Percentiles rank a stretch among this genome's conserved stretches.
phyloP scores from a whole-genome alignment of 306 rosid species.

The Acacia acuminata region DNA sequence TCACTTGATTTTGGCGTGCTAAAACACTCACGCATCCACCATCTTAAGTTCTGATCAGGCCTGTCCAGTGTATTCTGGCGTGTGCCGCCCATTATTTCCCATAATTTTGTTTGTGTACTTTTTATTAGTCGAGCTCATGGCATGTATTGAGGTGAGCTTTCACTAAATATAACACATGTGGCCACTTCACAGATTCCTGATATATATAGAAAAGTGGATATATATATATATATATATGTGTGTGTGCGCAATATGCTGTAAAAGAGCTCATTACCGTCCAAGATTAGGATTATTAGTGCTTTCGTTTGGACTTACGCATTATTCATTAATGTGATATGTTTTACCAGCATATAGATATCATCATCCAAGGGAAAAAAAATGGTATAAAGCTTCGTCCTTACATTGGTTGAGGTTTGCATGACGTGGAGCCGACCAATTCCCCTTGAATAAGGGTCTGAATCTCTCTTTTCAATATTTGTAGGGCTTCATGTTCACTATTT shows the following conservation, averaged over 20 bases:
- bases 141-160: background rate
- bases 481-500: constrained; percentile 60
- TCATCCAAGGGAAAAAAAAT: background rate
- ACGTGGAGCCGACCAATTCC: constrained; percentile 61
- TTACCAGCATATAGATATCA: background rate
- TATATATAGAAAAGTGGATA: constrained; percentile 32
- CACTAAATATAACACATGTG: background rate
- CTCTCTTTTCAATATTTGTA: constrained; percentile 44
- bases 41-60: background rate
- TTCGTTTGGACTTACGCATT: constrained; percentile 33
- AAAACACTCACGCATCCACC: background rate
- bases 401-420: constrained; percentile 49
- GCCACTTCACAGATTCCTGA: constrained; percentile 19
- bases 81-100: background rate
- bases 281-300: constrained; percentile 40
- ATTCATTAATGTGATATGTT: constrained; percentile 34
- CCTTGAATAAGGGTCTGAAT: constrained; percentile 54
- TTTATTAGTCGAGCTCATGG: background rate
- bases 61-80: background rate
- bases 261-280: constrained; percentile 38
- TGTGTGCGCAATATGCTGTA: constrained; percentile 28
- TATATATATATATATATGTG: background rate
- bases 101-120: background rate
- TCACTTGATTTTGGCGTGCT: background rate
- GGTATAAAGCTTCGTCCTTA: too few species aligned